Conservation (phyloP, 306 rosid genomes). For the Glycyrrhiza uralensis region DNA sequence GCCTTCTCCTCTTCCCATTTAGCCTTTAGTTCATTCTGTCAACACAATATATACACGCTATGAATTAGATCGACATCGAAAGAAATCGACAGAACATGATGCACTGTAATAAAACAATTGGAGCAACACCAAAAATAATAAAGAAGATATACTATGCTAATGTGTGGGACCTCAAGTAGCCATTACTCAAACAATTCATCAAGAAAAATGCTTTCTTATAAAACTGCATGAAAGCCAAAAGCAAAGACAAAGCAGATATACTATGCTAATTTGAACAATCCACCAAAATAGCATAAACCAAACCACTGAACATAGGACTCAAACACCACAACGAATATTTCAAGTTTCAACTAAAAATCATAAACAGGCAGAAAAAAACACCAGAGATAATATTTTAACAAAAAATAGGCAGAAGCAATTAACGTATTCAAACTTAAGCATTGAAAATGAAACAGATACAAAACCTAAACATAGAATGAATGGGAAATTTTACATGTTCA, state of each 20-base stretch:
- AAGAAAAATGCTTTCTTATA: background rate
- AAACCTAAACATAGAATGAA: background rate
- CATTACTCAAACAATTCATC: background rate
- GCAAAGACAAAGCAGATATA: background rate
- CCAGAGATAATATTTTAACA: too few relatives aligned
- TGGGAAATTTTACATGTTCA: conserved; percentile 55
- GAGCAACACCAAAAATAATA: background rate
- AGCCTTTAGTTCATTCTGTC: conserved; percentile 67
- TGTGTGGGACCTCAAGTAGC: background rate
- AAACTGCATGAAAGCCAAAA: background rate
- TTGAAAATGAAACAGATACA: background rate
- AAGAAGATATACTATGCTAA: background rate
- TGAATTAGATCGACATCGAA: background rate
- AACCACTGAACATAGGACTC: background rate
- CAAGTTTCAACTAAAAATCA: background rate
- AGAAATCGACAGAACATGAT: background rate
- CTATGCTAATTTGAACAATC: background rate
- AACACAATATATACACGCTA: background rate
- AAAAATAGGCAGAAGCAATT: background rate
- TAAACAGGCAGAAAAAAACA: background rate
- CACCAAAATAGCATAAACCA: background rate
- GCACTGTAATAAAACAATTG: background rate
- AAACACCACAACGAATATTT: background rate
- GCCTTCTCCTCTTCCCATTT: conserved; percentile 72
- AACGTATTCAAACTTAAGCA: background rate